Percentiles rank a stretch among this genome's conserved stretches.
Evolutionary conservation across 2,329 filamentous ascomycete species (phyloP).

Genomic region (Aureobasidium pullulans): DNA sequence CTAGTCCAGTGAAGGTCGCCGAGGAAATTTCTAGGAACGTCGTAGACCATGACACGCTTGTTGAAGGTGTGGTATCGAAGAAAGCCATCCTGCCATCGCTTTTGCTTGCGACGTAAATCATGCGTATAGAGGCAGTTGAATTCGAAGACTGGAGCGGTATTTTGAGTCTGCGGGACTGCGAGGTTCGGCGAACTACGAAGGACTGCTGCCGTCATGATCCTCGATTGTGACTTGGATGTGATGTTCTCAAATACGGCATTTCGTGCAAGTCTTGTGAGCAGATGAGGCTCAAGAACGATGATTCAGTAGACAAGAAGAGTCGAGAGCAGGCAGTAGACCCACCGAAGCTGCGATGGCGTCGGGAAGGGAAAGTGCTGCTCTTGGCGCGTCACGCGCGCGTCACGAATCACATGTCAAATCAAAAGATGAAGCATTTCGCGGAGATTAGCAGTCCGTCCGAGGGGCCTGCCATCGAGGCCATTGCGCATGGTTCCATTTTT

Average conservation of each 20-base stretch:
- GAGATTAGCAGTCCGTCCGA: not conserved
- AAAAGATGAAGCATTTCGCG: not conserved
- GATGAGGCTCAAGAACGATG: not conserved
- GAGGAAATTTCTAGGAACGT: conserved; percentile 69
- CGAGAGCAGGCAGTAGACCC: not conserved
- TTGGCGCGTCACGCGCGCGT: conserved; percentile 2
- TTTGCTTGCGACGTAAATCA: conserved; percentile 78
- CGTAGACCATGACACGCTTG: conserved; percentile 82
- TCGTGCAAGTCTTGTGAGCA: not conserved
- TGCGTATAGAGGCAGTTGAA: conserved; percentile 82
- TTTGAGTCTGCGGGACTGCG: conserved; percentile 46
- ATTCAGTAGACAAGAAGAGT: not conserved
- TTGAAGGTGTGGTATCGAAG: conserved; percentile 89
- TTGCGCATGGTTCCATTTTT: not conserved
- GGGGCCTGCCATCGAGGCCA: not conserved
- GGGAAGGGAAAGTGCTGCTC: not conserved
- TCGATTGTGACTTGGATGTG: not conserved
- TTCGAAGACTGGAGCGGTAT: conserved; percentile 69
- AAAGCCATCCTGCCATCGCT: conserved; percentile 88
- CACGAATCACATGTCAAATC: not conserved
- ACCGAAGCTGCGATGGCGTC: not conserved
- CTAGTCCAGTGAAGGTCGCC: conserved; percentile 78
- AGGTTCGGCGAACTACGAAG: conserved; percentile 29
- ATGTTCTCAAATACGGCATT: not conserved
- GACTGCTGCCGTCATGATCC: conserved; percentile 27